Evolutionary conservation across 176 grass and related monocot genomes (phyloP), one percentile per base, ranked within the genome.

Genomic region (Dactylis glomerata): DNA sequence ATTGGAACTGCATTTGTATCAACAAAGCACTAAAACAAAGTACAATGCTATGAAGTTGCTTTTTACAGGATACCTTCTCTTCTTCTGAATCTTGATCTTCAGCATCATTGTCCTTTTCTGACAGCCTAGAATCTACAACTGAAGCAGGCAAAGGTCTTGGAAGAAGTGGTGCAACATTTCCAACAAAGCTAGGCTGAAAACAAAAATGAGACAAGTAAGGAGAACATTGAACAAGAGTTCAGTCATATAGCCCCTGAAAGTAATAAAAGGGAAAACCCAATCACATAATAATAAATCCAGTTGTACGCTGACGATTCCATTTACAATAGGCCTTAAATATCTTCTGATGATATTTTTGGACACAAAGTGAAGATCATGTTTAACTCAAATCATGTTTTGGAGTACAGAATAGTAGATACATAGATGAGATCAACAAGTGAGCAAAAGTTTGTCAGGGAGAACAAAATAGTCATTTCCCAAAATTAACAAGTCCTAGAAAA

Each of bases 91-190:
- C 74, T 51, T 76, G 74, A 65, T 74, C 34, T 31, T 82, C 62
- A 45, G 45, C 56, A 66, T 79, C 73, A 46, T 73, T 78, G 23
- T 72, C 78, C 30, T 73, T 81, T 37, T 85, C 85, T 61, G 71
- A 88, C 81, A 90, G 82, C 80, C 90, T 86, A 73, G 85, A 87
- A 71, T 89, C 89, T 45, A 94, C 75, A 8, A 90, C 82, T 57
- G 92, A 94, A 87, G 87, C 87, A 83, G 92, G 92, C 75, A 94
- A 81, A 85, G 92, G 92, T 85, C 85, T 92, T 83, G 92, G 92
- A 85, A 94, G 92, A 84, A 89, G 70, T 55, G 85, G 87, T 75
- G 77, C 89, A 49, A 69, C 92, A 67, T 89, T 91, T 78, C 89
- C 89, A 77, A 87, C 89, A 80, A 92, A 90, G 82, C 79, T 92